Base-by-base conservation (phyloP, 768 basidiomycete genomes). In the Amanita pseudoporphyria region DNA sequence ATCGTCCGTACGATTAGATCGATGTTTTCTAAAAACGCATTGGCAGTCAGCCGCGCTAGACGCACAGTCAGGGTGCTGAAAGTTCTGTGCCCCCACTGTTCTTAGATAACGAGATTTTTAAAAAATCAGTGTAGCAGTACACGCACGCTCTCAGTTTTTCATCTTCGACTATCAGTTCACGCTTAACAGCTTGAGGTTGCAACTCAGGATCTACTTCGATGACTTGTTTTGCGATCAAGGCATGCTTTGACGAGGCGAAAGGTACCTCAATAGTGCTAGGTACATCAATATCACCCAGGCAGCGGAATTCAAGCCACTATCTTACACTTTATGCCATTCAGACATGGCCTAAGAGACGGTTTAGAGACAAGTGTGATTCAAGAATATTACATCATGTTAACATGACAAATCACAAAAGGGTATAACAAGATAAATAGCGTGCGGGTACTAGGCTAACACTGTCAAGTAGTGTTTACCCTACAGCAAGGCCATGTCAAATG, bases 121-220 rank as follows among this genome's bases (percentile, higher is more conserved):
- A n/a, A n/a, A n/a, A n/a, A 36, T 6, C 35, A 40, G 26, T 35
- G 9, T 21, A 37, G n/a, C 7, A 12, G 21, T 12, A 26, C 13
- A 75, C 88, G 52, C 64, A 96, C 92, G 82, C 89, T 24, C 87
- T 70, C 32, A 96, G 71, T 3, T 78, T 71, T 47, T 84, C 71
- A 32, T 72, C 82, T 39, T 89, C 78, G 1, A 89, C 77, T 0
- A 65, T 65, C 37, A 95, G 63, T n/a, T 69, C 73, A 53, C 90
- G 75, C 60, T 81, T 80, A 19, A 95, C 91, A 9, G 84, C 82
- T 39, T 84, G 76, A 3, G 81, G 79, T 57, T 94, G 88, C 35
- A 93, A 72, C 64, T 94, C 92, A 16, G 72, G 67, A 65, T 96
- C 92, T 28, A 96, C 92, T 53, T 87, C 82, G 60, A 96, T 87